Conservation (phyloP, 345 rosid genomes). For the Geranium rotundifolium region DNA sequence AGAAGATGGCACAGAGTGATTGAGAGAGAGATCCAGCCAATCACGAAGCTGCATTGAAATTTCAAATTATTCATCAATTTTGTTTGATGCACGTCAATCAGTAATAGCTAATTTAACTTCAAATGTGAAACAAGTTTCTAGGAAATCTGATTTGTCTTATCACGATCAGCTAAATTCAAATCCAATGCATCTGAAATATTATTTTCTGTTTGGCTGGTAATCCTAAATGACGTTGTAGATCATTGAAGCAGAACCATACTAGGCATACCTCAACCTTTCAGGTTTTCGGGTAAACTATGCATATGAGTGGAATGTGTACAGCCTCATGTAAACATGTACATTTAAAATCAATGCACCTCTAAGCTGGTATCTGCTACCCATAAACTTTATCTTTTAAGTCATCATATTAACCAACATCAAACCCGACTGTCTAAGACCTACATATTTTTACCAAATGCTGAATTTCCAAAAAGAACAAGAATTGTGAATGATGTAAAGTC, state of each 20-base stretch:
- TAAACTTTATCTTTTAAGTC: not conserved
- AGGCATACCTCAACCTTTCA: not conserved
- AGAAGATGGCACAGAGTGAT: constrained; percentile 82
- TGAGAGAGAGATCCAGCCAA: constrained; percentile 84
- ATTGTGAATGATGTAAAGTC: not conserved
- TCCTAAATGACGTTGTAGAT: not conserved
- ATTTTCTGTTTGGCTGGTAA: no score
- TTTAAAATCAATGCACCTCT: not conserved
- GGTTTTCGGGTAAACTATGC: not conserved
- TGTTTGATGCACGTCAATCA: not conserved
- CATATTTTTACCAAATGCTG: not conserved
- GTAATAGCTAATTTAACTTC: not conserved
- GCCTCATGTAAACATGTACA: not conserved
- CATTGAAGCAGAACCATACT: not conserved
- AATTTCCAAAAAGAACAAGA: not conserved
- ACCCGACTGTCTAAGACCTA: not conserved
- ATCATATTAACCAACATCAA: not conserved
- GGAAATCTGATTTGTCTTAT: not conserved
- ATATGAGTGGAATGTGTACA: not conserved
- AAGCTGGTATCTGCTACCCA: not conserved
- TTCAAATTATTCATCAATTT: constrained; percentile 4
- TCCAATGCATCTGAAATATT: not conserved
- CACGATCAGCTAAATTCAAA: not conserved
- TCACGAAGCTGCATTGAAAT: constrained; percentile 51
- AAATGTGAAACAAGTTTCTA: not conserved